Conservation (phyloP, 2,329 filamentous ascomycete genomes). For the Geosmithia morbida region DNA sequence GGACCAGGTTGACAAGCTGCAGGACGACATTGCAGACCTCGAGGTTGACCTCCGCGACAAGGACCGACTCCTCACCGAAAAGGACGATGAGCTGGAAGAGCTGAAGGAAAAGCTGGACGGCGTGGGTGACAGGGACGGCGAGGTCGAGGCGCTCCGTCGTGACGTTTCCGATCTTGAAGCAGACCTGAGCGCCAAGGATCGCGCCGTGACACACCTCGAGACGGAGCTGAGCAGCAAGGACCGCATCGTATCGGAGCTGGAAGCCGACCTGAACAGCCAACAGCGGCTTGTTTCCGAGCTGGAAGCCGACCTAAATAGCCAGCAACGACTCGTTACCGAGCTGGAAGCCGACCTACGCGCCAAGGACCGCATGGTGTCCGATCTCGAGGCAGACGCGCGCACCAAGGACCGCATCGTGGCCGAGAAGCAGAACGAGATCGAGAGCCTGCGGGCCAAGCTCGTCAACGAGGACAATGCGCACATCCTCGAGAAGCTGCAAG, state of each 20-base stretch:
- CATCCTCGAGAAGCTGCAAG: not conserved
- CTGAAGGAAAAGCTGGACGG: constrained; percentile 43
- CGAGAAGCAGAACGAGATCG: not conserved
- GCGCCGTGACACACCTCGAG: constrained; percentile 46
- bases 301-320: constrained; percentile 49
- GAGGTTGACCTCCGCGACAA: constrained; percentile 65
- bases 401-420: constrained; percentile 13
- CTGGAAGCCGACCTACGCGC: constrained; percentile 62
- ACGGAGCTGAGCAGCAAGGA: not conserved
- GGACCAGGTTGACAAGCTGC: constrained; percentile 50
- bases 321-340: constrained; percentile 22
- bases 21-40: constrained; percentile 60
- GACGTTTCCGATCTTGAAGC: constrained; percentile 63
- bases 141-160: constrained; percentile 53
- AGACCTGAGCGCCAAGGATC: constrained; percentile 62
- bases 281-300: constrained; percentile 50
- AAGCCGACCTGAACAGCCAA: not conserved
- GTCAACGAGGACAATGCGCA: not conserved
- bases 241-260: constrained; percentile 50
- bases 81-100: constrained; percentile 49
- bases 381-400: constrained; percentile 63
- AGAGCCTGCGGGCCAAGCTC: not conserved
- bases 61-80: constrained; percentile 58
- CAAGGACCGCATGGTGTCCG: constrained; percentile 58
- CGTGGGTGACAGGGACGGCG: constrained; percentile 39